Base-by-base conservation (phyloP, 108 stramenopile species). In the Fistulifera solaris region DNA sequence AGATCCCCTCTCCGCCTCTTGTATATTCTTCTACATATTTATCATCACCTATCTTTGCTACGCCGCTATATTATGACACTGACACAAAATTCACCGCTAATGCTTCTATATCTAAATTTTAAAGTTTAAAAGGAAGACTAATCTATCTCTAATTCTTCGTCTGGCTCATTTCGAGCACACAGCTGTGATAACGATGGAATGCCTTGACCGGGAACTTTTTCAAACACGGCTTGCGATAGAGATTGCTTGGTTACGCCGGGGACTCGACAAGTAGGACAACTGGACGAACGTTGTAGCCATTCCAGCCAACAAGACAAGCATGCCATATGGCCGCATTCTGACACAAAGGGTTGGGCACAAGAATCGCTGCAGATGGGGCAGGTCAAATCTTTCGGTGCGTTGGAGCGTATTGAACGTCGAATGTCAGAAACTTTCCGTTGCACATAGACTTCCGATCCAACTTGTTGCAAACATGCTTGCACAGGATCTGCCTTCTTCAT, bases 261-360 rank as follows among this genome's bases (percentile, higher is more conserved):
- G 17, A 56, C 43, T 44, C 85, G 56, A 48, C 89, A 91, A 22
- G 27, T 44, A 6, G 83, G 79, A 54, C 89, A 91, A 12, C 78
- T 77, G 19, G 47, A 40, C 17, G 60, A 61, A 21, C 71, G 66
- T 7, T 63, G 45, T n/a, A 91, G 66, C 89, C 89, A 91, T 16
- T 58, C 38, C 45, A 51, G 45, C 89, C 89, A 91, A 40, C 79
- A 83, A 23, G 40, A 26, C 7, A 46, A 22, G 49, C 81, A 83
- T 7, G 75, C 75, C 16, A 69, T 58, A 44, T 83, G 81, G 7
- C 70, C 71, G 59, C 89, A 91, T 12, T 68, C 61, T 18, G 81
- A 58, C 51, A 85, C 67, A 47, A 74, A 68, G 19, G 75, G 75
- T 65, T 81, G 43, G 19, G 63, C 41, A 19, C 39, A 51, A 18